Evolutionary conservation across 164 flowering plant genomes (phyloP).

Genomic region (Stephania yunnanensis): DNA sequence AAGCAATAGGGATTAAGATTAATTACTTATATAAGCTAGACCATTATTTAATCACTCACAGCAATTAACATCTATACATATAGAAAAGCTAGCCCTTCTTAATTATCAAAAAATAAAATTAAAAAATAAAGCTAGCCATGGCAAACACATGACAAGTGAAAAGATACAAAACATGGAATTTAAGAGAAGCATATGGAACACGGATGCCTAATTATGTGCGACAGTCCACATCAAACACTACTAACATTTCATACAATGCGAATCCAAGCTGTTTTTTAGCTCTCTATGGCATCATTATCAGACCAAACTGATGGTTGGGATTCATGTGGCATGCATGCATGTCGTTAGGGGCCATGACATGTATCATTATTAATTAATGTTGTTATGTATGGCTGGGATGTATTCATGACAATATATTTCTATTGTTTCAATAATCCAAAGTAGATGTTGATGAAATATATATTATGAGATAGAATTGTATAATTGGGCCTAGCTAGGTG

Average conservation of each 20-base stretch:
- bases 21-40: neutral
- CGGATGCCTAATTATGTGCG: neutral
- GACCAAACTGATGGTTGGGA: neutral
- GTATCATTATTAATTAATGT: neutral
- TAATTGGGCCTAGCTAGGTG: too few relatives aligned
- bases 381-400: neutral
- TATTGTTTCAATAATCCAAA: neutral
- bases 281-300: neutral
- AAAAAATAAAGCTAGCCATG: too few relatives aligned
- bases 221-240: conserved; percentile 15
- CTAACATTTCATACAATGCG: neutral
- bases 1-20: neutral
- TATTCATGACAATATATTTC: neutral
- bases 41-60: neutral
- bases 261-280: neutral
- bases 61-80: neutral
- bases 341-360: neutral
- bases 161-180: conserved; percentile 15
- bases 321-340: neutral
- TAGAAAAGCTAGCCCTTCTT: conserved; percentile 3
- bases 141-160: conserved; percentile 6
- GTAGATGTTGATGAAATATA: neutral
- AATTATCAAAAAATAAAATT: too few relatives aligned
- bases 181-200: neutral
- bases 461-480: neutral